Percentiles rank a stretch among this genome's conserved stretches.
phyloP scores from a whole-genome alignment of 2,329 filamentous ascomycete species.

The Cercospora brassicicola region DNA sequence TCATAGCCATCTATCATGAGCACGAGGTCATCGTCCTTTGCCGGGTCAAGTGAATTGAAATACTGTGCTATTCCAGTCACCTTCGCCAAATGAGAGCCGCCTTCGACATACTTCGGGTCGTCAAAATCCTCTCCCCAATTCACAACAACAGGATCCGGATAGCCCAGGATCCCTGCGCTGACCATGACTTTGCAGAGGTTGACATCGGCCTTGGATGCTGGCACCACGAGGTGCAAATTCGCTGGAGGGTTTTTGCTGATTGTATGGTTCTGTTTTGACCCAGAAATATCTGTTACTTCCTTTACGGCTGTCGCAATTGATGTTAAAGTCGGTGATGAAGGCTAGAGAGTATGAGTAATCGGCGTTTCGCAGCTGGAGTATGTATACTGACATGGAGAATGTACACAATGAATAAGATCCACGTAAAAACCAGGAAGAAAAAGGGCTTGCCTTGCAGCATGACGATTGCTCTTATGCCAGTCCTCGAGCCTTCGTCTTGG shows the following conservation, averaged over 20 bases:
- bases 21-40: conserved; percentile 54
- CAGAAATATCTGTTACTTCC: background rate
- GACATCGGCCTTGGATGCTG: conserved; percentile 27
- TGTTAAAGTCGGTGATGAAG: conserved; percentile 1
- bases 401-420: conserved; percentile 16
- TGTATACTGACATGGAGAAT: conserved; percentile 14
- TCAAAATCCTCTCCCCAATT: conserved; percentile 28
- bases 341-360: background rate
- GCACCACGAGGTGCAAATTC: conserved; percentile 33
- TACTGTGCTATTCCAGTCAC: conserved; percentile 32
- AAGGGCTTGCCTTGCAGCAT: conserved; percentile 16
- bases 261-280: conserved; percentile 8
- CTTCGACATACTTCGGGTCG: conserved; percentile 22
- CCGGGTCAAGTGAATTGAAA: conserved; percentile 22
- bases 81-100: conserved; percentile 40
- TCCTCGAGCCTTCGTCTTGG: background rate
- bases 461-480: conserved; percentile 14
- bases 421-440: conserved; percentile 15
- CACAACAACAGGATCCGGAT: conserved; percentile 31
- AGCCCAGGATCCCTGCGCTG: conserved; percentile 29
- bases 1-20: conserved; percentile 65
- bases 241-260: conserved; percentile 15
- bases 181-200: conserved; percentile 34
- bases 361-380: background rate
- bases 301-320: conserved; percentile 1